Percentiles rank a stretch among this genome's conserved stretches.
Conservation (phyloP, 225 moss, liverwort and hornwort genomes). For the Pseudoscleropodium purum region DNA sequence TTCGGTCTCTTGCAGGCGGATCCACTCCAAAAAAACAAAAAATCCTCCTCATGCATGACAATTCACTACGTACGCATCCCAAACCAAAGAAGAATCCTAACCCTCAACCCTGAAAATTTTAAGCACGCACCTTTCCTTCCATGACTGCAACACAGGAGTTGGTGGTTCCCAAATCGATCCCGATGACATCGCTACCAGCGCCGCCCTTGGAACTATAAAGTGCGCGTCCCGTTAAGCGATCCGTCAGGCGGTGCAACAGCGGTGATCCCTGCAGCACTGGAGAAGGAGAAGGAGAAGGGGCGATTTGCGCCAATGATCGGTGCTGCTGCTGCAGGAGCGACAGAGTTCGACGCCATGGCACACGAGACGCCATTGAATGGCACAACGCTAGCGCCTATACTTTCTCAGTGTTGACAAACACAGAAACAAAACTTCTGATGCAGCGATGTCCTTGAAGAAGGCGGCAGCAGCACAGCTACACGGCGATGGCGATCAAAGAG, state of each 20-base stretch:
- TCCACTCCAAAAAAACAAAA: background rate
- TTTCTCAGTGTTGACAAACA: background rate
- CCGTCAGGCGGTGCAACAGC: conserved; percentile 14
- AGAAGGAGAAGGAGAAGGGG: background rate
- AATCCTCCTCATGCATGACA: background rate
- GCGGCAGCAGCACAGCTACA: background rate
- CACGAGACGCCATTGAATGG: conserved; percentile 14
- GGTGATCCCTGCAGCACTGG: conserved; percentile 11
- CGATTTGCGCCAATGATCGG: background rate
- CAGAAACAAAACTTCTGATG: background rate
- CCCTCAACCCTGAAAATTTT: background rate
- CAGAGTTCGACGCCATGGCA: conserved; percentile 34
- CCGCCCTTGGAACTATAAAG: conserved; percentile 41
- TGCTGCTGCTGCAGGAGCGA: conserved; percentile 20
- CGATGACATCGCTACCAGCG: conserved; percentile 49
- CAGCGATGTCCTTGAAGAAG: background rate
- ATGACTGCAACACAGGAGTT: conserved; percentile 50
- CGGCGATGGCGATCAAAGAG: background rate
- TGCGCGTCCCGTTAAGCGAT: conserved; percentile 15
- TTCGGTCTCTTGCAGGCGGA: background rate
- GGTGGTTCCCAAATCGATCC: conserved; percentile 56
- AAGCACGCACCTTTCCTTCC: conserved; percentile 40
- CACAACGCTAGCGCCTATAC: background rate
- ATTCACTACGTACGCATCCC: background rate
- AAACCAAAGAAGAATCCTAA: background rate